Percentiles rank a stretch among this genome's conserved stretches.
phyloP scores from a whole-genome alignment of 2,329 filamentous ascomycete genomes.

The Ceratocystis smalleyi region DNA sequence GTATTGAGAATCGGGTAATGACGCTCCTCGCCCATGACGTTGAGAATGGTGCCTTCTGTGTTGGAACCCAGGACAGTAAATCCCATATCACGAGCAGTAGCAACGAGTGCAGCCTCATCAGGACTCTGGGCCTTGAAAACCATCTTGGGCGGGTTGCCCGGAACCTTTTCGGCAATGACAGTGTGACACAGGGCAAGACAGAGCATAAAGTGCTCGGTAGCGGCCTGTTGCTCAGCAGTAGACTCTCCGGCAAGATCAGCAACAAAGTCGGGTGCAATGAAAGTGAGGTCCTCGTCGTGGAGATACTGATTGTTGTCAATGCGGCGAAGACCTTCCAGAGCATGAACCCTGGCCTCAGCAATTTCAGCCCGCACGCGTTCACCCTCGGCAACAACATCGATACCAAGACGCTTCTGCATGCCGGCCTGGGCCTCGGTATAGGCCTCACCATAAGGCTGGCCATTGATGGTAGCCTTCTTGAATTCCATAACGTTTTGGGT shows the following conservation, averaged over 20 bases:
- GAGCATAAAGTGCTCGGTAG: constrained; percentile 85
- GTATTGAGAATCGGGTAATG: constrained; percentile 83
- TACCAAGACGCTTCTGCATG: constrained; percentile 81
- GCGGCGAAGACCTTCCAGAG: constrained; percentile 56
- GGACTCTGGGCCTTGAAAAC: constrained; percentile 95
- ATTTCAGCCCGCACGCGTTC: constrained; percentile 62
- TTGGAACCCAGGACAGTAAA: constrained; percentile 79
- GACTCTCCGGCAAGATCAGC: constrained; percentile 65
- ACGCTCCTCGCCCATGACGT: constrained; percentile 71
- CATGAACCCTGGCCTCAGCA: constrained; percentile 55
- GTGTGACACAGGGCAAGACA: constrained; percentile 91
- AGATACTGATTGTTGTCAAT: constrained; percentile 84
- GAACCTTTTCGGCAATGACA: constrained; percentile 77
- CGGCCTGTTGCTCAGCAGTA: constrained; percentile 57
- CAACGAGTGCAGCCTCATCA: constrained; percentile 85
- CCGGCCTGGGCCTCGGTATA: constrained; percentile 95
- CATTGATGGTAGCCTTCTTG: constrained; percentile 95
- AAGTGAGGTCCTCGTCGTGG: constrained; percentile 77
- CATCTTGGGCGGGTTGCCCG: constrained; percentile 81
- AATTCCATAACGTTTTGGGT: constrained; percentile 99
- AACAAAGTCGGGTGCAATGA: constrained; percentile 80
- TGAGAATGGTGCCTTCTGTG: constrained; percentile 67
- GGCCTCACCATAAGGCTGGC: constrained; percentile 89
- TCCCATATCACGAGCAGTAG: constrained; percentile 86
- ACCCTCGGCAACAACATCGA: constrained; percentile 70